Evolutionary conservation across 2,329 filamentous ascomycete species (phyloP), one percentile per base, ranked within the genome.

Genomic region (Colletotrichum sp.): DNA sequence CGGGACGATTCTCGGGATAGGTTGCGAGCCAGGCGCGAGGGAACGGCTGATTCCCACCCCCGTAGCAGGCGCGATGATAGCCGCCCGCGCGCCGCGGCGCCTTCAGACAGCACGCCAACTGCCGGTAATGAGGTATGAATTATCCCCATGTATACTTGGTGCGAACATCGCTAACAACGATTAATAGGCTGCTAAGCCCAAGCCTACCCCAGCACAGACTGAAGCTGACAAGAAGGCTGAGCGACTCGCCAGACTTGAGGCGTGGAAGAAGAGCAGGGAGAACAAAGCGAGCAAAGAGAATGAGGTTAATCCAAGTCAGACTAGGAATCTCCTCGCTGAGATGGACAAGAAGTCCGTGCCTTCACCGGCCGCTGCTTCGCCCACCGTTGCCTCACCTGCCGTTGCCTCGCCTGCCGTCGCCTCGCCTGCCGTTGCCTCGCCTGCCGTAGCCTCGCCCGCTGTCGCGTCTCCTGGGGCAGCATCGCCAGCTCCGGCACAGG

Each of bases 231-330:
- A 94, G 82, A 95, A 96, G 83, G 94, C 93, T 66, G 94, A 96
- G 83, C 89, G 94, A 77, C 88, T 96, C 58, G 95, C 95, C 32
- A 96, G 95, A 82, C 86, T 98, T 32, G 95, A 96, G 83, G 94
- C 95, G 73, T 98, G 96, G 96, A 98, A 98, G 86, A 94, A 95
- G 85, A 96, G 96, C 85, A 93, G 95, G 82, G 94, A 95, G 78
- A 92, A 93, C 82, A 93, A 93, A 79, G 93, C 93, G 79, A 91
- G 90, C 77, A 95, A 95, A 82, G 91, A 94, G 82, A 93, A 92
- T 80, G 91, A 94, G 80, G 89, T 93, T 60, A 92, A 91, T 69
- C 88, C 91, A 55, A 91, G 91, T 74, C 92, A 92, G 78, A 90
- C 93, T 52, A 89, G 91, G 79, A 94, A 90, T 79, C 90, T 95